Conservation (phyloP, 352 stramenopile genomes). For the Thraustochytrium sp. region DNA sequence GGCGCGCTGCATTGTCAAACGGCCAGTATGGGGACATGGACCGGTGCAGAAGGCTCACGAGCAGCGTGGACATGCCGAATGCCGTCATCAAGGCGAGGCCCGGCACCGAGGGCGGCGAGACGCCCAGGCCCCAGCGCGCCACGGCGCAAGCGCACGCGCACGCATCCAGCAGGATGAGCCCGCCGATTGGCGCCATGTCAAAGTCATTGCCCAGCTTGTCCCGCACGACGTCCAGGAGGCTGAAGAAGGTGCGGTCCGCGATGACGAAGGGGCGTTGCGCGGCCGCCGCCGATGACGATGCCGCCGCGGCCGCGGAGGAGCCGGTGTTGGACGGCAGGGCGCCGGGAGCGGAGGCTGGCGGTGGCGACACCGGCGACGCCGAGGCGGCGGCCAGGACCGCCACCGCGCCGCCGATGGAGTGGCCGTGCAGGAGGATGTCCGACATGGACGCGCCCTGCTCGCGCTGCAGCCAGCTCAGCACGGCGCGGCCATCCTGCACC, state of each 20-base stretch:
- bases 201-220: slow-evolving; percentile 1
- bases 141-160: not conserved
- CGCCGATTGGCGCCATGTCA: slow-evolving; percentile 24
- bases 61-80: not conserved
- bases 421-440: slow-evolving; percentile 18
- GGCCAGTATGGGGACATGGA: not conserved
- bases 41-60: not conserved
- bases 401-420: slow-evolving; percentile 17
- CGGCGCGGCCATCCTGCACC: not conserved
- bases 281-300: not conserved
- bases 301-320: no score
- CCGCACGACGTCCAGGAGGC: not conserved
- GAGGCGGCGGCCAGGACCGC: slow-evolving; percentile 1
- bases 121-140: not conserved
- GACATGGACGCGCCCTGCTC: not conserved
- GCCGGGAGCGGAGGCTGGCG: no score
- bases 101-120: not conserved
- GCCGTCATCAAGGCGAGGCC: not conserved
- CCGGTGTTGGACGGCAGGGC: no score
- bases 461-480: not conserved
- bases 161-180: not conserved
- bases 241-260: slow-evolving; percentile 21
- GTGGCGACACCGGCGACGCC: no score
- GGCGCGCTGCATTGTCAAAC: not conserved
- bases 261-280: not conserved